These are phyloP conservation scores for Rutstroemia sp. DNA, from an alignment of 2,329 filamentous ascomycete genomes.

Conservation along the genomic window DNA sequence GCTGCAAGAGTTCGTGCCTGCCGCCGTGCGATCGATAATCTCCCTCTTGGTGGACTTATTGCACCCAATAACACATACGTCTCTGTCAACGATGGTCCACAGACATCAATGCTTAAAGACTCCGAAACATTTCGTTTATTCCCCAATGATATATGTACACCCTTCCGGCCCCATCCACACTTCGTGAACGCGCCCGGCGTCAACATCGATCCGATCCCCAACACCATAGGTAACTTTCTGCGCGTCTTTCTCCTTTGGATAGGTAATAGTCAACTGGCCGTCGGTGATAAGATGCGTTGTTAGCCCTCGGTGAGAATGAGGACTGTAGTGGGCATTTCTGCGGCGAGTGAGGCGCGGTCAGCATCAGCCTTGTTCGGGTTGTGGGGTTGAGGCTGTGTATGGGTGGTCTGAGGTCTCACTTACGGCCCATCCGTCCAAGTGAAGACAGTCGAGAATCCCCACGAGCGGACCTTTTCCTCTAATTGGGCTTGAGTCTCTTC, in stretches of 20 bases:
- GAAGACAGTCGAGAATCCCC: conserved; percentile 64
- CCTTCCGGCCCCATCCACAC: conserved; percentile 61
- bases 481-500: conserved; percentile 38
- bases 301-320: conserved; percentile 55
- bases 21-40: too few relatives aligned
- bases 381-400: neutral
- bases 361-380: conserved; percentile 6
- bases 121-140: conserved; percentile 31
- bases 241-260: conserved; percentile 48
- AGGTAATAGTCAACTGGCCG: conserved; percentile 59
- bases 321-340: conserved; percentile 61
- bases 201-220: conserved; percentile 59
- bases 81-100: too few relatives aligned
- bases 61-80: too few relatives aligned
- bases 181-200: conserved; percentile 56
- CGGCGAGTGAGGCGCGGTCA: conserved; percentile 7
- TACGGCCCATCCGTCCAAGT: conserved; percentile 67
- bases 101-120: too few relatives aligned
- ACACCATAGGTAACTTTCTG: conserved; percentile 51
- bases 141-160: conserved; percentile 61
- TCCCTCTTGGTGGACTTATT: too few relatives aligned
- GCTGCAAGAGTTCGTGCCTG: too few relatives aligned
- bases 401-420: conserved; percentile 27
- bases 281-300: conserved; percentile 64
- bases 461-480: conserved; percentile 57